Percentiles rank a stretch among this genome's conserved stretches.
Evolutionary conservation across 2,329 filamentous ascomycete genomes (phyloP).

Genomic region (Claviceps maximensis): DNA sequence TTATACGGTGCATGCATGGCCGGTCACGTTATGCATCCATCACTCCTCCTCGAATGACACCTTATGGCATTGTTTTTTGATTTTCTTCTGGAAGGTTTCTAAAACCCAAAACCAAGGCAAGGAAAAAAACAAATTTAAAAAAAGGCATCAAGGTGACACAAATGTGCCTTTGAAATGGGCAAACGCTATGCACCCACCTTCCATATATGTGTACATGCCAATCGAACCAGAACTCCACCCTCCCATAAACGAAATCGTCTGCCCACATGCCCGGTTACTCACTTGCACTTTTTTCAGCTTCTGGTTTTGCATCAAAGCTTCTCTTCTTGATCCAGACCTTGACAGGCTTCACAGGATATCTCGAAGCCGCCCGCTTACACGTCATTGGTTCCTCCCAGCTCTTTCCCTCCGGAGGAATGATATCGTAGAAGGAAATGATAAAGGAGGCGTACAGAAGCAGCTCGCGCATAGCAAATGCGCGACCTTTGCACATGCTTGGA

Average conservation of each 20-base stretch:
- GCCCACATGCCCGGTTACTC: not conserved
- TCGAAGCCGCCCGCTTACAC: conserved; percentile 15
- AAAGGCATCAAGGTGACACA: not conserved
- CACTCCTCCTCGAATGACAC: no score
- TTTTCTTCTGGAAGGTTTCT: not conserved
- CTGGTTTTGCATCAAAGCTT: not conserved
- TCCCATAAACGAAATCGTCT: not conserved
- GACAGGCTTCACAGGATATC: conserved; percentile 14
- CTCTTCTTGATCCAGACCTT: conserved; percentile 22
- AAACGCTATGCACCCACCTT: not conserved
- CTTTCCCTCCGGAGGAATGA: conserved; percentile 16
- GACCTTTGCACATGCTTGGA: conserved; percentile 20
- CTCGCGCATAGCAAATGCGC: conserved; percentile 19
- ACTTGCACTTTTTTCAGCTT: not conserved
- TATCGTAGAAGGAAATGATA: conserved; percentile 24
- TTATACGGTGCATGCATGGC: no score
- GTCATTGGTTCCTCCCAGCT: conserved; percentile 15
- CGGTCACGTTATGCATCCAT: no score
- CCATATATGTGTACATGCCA: not conserved
- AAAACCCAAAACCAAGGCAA: not conserved
- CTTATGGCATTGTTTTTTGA: no score
- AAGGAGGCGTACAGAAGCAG: conserved; percentile 21
- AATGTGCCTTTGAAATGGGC: not conserved
- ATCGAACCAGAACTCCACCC: not conserved
- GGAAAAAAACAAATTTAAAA: not conserved